Evolutionary conservation across 2,329 filamentous ascomycete genomes (phyloP), one percentile per base, ranked within the genome.

Genomic region (Proliferodiscus dingleyae): DNA sequence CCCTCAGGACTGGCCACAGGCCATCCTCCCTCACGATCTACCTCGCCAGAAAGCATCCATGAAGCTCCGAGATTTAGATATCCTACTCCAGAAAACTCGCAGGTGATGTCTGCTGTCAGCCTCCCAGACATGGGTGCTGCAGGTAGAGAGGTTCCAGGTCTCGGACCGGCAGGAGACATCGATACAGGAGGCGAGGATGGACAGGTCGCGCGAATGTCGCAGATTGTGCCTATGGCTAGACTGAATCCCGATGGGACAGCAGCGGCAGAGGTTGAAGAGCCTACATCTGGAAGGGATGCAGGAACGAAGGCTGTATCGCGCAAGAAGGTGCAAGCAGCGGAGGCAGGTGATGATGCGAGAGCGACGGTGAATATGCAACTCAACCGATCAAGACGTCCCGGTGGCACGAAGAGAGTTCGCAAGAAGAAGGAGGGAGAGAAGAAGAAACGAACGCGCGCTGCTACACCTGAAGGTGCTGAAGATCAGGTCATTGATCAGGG

Each of bases 391-490:
- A 53, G 53, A 13, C 45, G 52, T 4, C 30, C 44, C 15, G 39
- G 47, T 19, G 48, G 51, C 10, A 24, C 29, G 28, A 57, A 50
- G 38, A 45, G 38, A 28, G 33, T 55, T 6, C 55, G 57, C 4
- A 65, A 61, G n/a, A 66, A 64, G 49, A 64, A 59, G 45, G 50
- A 57, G 30, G 48, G 52, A 40, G 53, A 59, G 36, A 66, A 61
- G 45, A 56, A 53, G 23, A 51, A 45, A 42, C 53, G 52, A 30
- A 47, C 49, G 46, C 57, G 63, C 24, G 61, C 54, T 5, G 51
- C 38, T 18, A 84, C 81, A 0, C 82, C 83, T 2, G 80, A 83
- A 43, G 78, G 83, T 53, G 78, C 80, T 3, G 81, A 85, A 57
- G 64, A 67, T 19, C 72, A 77, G 47, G 64, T 75, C 51, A 81